Conservation (phyloP, 2,329 filamentous ascomycete genomes). For the Scedosporium aurantiacum region DNA sequence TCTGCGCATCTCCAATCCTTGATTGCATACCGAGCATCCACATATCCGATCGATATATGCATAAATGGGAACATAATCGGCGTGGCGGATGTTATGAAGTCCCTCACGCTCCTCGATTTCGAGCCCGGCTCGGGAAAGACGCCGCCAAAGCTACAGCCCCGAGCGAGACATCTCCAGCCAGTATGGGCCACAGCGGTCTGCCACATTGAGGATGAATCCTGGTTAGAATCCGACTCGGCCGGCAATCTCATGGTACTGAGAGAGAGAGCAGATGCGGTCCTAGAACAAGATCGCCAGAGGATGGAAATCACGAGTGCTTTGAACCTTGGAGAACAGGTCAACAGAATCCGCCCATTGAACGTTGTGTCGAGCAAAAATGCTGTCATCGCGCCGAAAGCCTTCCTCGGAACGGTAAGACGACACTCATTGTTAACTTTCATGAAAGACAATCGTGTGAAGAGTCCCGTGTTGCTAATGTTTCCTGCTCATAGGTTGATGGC, state of each 20-base stretch:
- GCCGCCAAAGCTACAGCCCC: conserved; percentile 45
- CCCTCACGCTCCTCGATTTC: conserved; percentile 68
- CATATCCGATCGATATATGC: conserved; percentile 71
- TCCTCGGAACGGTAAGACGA: conserved; percentile 69
- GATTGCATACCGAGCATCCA: conserved; percentile 69
- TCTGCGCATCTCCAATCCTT: conserved; percentile 54
- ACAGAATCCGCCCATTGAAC: conserved; percentile 66
- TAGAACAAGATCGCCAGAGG: conserved; percentile 58
- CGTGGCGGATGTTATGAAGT: conserved; percentile 90
- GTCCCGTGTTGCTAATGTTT: background rate
- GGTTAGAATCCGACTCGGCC: conserved; percentile 75
- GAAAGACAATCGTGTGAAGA: background rate
- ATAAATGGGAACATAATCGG: conserved; percentile 67
- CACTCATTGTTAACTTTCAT: background rate
- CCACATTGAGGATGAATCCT: conserved; percentile 60
- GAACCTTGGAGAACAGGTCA: conserved; percentile 85
- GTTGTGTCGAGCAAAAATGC: conserved; percentile 54
- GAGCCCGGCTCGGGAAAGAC: conserved; percentile 35
- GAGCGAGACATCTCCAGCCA: conserved; percentile 70
- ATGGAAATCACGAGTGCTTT: conserved; percentile 72
- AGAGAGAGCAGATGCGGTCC: conserved; percentile 61
- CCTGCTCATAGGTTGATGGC: conserved; percentile 60
- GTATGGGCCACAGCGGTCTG: conserved; percentile 73
- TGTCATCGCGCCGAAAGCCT: conserved; percentile 68
- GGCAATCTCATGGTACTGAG: conserved; percentile 79